A percentile compares a stretch with the other conserved stretches of the same genome.
phyloP scores from a whole-genome alignment of 1,139 yeast genomes.

The Blastobotrys capitulatus region DNA sequence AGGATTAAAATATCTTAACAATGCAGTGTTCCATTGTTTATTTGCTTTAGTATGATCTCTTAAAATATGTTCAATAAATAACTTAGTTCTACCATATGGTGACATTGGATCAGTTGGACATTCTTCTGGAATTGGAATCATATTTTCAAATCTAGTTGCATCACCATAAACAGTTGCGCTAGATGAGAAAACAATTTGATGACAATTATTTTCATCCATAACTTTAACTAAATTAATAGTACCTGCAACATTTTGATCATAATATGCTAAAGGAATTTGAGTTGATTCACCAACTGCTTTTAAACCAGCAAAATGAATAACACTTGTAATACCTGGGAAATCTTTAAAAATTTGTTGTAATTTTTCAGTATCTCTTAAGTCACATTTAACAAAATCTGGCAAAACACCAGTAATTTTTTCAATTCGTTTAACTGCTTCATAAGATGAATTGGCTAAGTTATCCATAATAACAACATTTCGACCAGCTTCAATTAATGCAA shows the following conservation, averaged over 20 bases:
- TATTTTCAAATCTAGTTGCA: conserved; percentile 64
- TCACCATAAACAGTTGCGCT: conserved; percentile 86
- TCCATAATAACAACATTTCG: conserved; percentile 69
- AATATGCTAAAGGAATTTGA: conserved; percentile 62
- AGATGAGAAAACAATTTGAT: conserved; percentile 66
- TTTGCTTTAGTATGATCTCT: conserved; percentile 51
- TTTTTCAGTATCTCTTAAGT: conserved; percentile 48
- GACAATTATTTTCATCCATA: conserved; percentile 44
- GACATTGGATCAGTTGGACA: conserved; percentile 74
- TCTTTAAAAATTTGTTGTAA: conserved; percentile 45
- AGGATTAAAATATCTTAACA: conserved; percentile 73
- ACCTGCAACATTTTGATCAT: conserved; percentile 64
- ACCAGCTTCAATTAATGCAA: conserved; percentile 59
- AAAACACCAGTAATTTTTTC: conserved; percentile 47
- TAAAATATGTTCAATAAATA: conserved; percentile 57
- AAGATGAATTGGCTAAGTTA: conserved; percentile 61
- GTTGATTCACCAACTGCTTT: conserved; percentile 86
- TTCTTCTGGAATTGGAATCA: conserved; percentile 76
- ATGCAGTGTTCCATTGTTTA: conserved; percentile 54
- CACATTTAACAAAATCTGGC: conserved; percentile 57
- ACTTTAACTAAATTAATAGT: conserved; percentile 54
- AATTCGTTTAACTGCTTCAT: conserved; percentile 62
- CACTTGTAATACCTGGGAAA: conserved; percentile 50
- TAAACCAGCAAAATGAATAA: conserved; percentile 80
- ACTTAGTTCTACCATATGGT: conserved; percentile 74